These are phyloP conservation scores for Fusarium proliferatum DNA, from an alignment of 2,329 filamentous ascomycete genomes.

Conservation along the genomic window DNA sequence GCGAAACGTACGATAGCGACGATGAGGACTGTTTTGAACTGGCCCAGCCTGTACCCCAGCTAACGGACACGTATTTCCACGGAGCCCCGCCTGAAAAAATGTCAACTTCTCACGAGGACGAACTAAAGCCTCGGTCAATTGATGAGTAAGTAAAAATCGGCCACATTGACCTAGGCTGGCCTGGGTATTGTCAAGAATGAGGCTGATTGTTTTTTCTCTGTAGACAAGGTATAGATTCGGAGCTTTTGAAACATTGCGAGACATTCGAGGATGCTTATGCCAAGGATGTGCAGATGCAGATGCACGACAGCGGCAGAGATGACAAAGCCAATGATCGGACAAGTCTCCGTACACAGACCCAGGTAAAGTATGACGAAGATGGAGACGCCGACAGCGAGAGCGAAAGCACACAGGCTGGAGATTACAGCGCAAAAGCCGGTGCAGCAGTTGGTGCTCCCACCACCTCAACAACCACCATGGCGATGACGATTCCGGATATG, in stretches of 20 bases:
- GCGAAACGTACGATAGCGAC: constrained; percentile 45
- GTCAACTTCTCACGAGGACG: constrained; percentile 32
- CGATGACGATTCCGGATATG: constrained; percentile 39
- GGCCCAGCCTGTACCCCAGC: constrained; percentile 68
- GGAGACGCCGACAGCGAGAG: not conserved
- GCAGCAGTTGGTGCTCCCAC: constrained; percentile 13
- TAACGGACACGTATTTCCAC: constrained; percentile 57
- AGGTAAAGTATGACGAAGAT: constrained; percentile 16
- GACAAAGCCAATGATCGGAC: constrained; percentile 20
- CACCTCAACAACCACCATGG: constrained; percentile 22
- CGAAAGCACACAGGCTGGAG: constrained; percentile 12
- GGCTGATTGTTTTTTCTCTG: not conserved
- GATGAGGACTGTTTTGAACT: constrained; percentile 67
- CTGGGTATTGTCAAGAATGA: not conserved
- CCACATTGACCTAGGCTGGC: not conserved
- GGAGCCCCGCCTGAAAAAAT: constrained; percentile 31
- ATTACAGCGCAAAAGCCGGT: constrained; percentile 30
- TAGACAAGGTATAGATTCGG: not conserved
- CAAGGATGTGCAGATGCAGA: constrained; percentile 4
- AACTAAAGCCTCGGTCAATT: constrained; percentile 13
- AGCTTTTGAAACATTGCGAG: constrained; percentile 13
- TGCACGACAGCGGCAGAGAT: constrained; percentile 6
- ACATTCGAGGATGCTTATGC: constrained; percentile 9
- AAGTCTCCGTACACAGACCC: constrained; percentile 17
- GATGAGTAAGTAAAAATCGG: constrained; percentile 19